A percentile compares a stretch with the other conserved stretches of the same genome.
These are phyloP conservation scores for Podila verticillata DNA, from an alignment of 192 early-diverging fungal species.

Conservation along the genomic window DNA sequence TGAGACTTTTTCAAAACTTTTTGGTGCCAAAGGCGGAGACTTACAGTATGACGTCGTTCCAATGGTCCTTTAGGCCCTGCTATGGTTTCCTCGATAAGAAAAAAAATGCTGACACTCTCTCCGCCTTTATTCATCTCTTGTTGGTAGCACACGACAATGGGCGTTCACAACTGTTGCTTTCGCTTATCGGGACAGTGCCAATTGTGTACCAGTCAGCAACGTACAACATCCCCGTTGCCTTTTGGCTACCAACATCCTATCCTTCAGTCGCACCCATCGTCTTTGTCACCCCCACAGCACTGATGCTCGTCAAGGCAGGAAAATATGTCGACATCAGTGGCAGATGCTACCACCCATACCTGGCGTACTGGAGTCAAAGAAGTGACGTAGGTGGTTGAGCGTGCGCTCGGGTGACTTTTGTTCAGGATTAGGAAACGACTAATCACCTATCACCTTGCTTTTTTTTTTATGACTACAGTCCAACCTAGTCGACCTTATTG, in stretches of 20 bases:
- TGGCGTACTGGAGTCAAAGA: conserved; percentile 75
- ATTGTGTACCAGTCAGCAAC: conserved; percentile 80
- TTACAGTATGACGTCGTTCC: conserved; percentile 66
- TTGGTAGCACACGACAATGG: conserved; percentile 65
- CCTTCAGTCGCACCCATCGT: conserved; percentile 82
- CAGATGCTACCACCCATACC: conserved; percentile 84
- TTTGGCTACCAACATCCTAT: conserved; percentile 89
- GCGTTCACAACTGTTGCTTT: conserved; percentile 74
- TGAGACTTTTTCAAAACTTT: conserved; percentile 65
- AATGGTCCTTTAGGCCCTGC: not conserved
- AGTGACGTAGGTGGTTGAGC: conserved; percentile 46
- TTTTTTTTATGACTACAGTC: conserved; percentile 36
- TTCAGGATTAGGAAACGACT: conserved; percentile 4
- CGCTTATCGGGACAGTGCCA: conserved; percentile 88
- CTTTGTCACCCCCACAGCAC: conserved; percentile 88
- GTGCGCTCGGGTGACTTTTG: not conserved
- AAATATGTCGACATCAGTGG: conserved; percentile 89
- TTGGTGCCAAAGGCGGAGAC: conserved; percentile 71
- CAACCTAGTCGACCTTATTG: conserved; percentile 65
- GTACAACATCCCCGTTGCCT: conserved; percentile 93
- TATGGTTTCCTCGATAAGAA: not conserved
- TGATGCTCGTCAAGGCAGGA: conserved; percentile 85
- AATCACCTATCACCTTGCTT: conserved; percentile 34
- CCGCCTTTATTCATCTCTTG: not conserved
- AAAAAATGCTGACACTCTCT: not conserved